Percentiles rank a stretch among this genome's conserved stretches.
These are phyloP conservation scores for Tolypocladium capitatum DNA, from an alignment of 2,329 filamentous ascomycete species.

Conservation along the genomic window DNA sequence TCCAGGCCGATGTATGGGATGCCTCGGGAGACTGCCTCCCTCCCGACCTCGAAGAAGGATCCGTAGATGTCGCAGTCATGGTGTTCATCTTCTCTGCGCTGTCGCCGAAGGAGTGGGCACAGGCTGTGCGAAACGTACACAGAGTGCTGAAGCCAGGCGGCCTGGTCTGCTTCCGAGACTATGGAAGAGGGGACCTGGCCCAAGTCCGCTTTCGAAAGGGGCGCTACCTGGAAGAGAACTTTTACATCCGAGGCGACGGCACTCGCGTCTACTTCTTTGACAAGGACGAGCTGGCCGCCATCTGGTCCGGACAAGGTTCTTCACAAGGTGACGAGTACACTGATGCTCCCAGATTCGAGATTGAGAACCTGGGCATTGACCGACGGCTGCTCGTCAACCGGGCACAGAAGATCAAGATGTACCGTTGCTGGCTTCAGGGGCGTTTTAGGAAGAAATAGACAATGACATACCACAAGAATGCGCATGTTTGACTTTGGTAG, in stretches of 20 bases:
- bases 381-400: conserved; percentile 85
- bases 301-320: conserved; percentile 50
- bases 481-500: background rate
- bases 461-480: conserved; percentile 4
- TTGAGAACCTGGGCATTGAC: conserved; percentile 72
- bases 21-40: conserved; percentile 61
- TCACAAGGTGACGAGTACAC: conserved; percentile 9
- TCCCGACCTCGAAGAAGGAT: conserved; percentile 61
- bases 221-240: conserved; percentile 88
- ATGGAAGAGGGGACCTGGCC: conserved; percentile 86
- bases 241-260: conserved; percentile 90
- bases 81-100: conserved; percentile 97
- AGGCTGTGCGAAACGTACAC: conserved; percentile 70
- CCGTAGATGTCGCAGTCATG: conserved; percentile 82
- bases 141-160: conserved; percentile 81
- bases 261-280: conserved; percentile 98
- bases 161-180: conserved; percentile 90
- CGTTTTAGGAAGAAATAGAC: conserved; percentile 57
- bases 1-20: conserved; percentile 94
- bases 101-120: conserved; percentile 69
- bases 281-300: conserved; percentile 61
- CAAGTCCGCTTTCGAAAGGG: conserved; percentile 97
- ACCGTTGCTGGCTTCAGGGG: conserved; percentile 89
- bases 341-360: conserved; percentile 41
- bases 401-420: conserved; percentile 89